Evolutionary conservation across 345 rosid genomes (phyloP).

Genomic region (Sapria himalayana): DNA sequence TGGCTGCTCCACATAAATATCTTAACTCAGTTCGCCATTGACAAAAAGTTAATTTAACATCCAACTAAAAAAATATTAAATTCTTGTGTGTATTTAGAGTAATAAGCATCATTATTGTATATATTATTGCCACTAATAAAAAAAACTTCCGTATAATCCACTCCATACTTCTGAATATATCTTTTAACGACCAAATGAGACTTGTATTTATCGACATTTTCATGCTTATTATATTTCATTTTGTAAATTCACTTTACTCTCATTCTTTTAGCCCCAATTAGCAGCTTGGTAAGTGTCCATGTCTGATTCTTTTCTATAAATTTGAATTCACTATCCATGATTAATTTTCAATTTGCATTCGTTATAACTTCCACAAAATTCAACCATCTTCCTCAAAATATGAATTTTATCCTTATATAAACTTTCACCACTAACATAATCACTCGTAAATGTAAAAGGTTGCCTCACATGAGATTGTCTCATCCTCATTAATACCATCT

Average conservation of each 20-base stretch:
- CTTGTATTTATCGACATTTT: background rate
- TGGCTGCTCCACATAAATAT: background rate
- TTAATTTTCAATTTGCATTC: too few species aligned
- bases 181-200: background rate
- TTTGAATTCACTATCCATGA: too few species aligned
- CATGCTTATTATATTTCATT: background rate
- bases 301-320: background rate
- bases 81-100: too few species aligned
- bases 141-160: too few species aligned
- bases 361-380: background rate
- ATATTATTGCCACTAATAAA: too few species aligned
- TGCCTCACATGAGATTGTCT: background rate
- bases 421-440: background rate
- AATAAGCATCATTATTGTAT: too few species aligned
- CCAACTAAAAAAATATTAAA: background rate
- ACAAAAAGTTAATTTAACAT: background rate
- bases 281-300: background rate
- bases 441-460: too few species aligned
- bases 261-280: background rate
- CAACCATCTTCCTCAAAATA: background rate
- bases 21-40: too few species aligned
- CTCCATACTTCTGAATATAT: too few species aligned
- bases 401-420: too few species aligned
- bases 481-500: background rate
- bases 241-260: constrained; percentile 3